Base-by-base conservation (phyloP, 306 rosid genomes). In the Vigna trinervia region DNA sequence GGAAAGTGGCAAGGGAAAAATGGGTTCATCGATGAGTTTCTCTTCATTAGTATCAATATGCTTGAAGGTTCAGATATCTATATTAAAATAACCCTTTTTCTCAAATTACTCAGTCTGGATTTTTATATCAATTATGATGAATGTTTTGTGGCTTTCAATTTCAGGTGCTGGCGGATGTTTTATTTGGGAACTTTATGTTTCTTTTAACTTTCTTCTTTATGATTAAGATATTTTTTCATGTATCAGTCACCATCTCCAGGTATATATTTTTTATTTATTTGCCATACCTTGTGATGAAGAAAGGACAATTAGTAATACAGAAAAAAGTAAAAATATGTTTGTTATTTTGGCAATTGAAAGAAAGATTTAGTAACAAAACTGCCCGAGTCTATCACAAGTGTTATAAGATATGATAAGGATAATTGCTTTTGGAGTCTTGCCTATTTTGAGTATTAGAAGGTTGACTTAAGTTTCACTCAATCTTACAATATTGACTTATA, bases 101-200 rank as follows among this genome's bases (percentile, higher is more conserved):
- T 69, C 50, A 52, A 45, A 60, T 78, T 77, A 65, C 78, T 23
- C 45, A 71, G 79, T 61, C 84, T 58, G 14, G 48, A 75, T 47
- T 80, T 85, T 73, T 77, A 28, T 74, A 73, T 57, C 13, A 20
- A 50, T n/a, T 47, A 59, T 60, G 73, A 75, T 52, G 56, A 72
- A 8, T 62, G 61, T 36, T 80, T 75, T 67, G 19, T 64, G 69
- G 53, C 8, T 82, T 80, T 66, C 69, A 69, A 4, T 65, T 58
- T 75, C 90, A 96, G 99, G 74, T 90, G 70, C 54, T 82, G 78
- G 51, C 80, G 76, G 88, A 91, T 80, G 86, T 85, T 30, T 52
- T 83, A 68, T 74, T 95, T 64, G 97, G 96, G 52, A 95, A 95
- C 89, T 67, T 87, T 12, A 54, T 88, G 73, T 90, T 89, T 82